Conservation (phyloP, 257 asterid species). For the Penstemon davidsonii region DNA sequence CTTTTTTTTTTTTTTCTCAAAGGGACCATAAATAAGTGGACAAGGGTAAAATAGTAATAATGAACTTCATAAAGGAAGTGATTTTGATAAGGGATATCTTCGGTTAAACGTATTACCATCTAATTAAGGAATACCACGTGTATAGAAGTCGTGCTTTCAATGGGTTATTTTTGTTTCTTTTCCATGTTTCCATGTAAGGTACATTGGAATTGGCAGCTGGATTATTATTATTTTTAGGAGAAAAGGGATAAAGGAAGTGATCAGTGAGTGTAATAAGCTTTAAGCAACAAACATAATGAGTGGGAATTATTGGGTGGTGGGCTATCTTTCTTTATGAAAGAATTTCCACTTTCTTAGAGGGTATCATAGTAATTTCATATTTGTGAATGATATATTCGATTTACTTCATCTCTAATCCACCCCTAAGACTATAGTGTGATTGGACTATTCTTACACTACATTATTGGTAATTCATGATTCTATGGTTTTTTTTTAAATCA, state of each 20-base stretch:
- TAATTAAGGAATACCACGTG: background rate
- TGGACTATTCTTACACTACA: background rate
- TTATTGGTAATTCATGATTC: no score
- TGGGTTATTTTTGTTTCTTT: background rate
- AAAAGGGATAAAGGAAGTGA: background rate
- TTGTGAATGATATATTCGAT: background rate
- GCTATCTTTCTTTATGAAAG: constrained; percentile 34
- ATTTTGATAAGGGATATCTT: no score
- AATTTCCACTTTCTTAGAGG: constrained; percentile 30
- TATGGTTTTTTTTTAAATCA: no score
- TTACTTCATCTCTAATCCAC: constrained; percentile 3
- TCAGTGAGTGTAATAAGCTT: constrained; percentile 24
- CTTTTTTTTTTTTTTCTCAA: background rate
- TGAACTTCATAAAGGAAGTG: no score
- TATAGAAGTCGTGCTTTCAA: constrained; percentile 26
- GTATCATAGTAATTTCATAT: constrained; percentile 18
- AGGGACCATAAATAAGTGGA: no score
- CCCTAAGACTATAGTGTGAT: background rate
- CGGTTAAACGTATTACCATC: no score
- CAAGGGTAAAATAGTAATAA: no score
- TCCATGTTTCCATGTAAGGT: background rate
- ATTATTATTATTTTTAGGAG: constrained; percentile 16
- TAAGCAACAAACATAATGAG: constrained; percentile 34
- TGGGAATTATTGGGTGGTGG: constrained; percentile 46
- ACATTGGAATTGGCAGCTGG: constrained; percentile 35